These are phyloP conservation scores for Melampsora larici-populina DNA, from an alignment of 1,284 basidiomycete genomes.

Conservation along the genomic window DNA sequence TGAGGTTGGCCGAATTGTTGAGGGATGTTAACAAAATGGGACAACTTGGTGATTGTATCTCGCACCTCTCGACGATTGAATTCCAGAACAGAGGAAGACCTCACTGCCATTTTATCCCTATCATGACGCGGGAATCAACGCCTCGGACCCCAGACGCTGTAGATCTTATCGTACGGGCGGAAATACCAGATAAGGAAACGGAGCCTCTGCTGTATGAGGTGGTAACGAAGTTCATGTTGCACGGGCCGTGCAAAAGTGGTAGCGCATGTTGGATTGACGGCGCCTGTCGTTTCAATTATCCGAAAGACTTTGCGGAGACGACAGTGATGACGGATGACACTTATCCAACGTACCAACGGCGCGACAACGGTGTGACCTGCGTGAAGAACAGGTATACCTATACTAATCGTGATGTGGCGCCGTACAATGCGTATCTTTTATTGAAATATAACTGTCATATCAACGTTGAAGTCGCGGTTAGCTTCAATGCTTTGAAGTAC, in stretches of 20 bases:
- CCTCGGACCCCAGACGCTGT: too few relatives aligned
- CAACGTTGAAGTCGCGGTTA: slow-evolving; percentile 56
- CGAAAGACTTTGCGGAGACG: slow-evolving; percentile 53
- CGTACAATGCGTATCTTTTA: slow-evolving; percentile 54
- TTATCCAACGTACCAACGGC: slow-evolving; percentile 52
- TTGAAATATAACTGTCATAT: slow-evolving; percentile 58
- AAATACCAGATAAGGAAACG: too few relatives aligned
- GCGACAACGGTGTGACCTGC: not conserved
- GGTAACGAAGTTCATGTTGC: too few relatives aligned
- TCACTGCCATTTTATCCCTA: too few relatives aligned
- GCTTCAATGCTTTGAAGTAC: slow-evolving; percentile 56
- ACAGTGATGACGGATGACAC: slow-evolving; percentile 56
- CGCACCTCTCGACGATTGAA: too few relatives aligned
- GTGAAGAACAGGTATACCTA: slow-evolving; percentile 44
- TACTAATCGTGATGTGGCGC: slow-evolving; percentile 56
- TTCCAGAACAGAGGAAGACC: too few relatives aligned
- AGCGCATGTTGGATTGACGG: slow-evolving; percentile 56
- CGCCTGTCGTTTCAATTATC: slow-evolving; percentile 57
- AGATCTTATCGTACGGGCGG: slow-evolving; percentile 58
- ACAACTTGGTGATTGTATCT: too few relatives aligned
- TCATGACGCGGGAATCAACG: too few relatives aligned
- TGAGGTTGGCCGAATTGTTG: too few relatives aligned
- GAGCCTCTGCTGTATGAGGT: too few relatives aligned
- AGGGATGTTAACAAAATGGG: too few relatives aligned
- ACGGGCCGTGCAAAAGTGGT: slow-evolving; percentile 57